Conservation (phyloP, 371 early-diverging fungal species). For the Apophysomyces variabilis region DNA sequence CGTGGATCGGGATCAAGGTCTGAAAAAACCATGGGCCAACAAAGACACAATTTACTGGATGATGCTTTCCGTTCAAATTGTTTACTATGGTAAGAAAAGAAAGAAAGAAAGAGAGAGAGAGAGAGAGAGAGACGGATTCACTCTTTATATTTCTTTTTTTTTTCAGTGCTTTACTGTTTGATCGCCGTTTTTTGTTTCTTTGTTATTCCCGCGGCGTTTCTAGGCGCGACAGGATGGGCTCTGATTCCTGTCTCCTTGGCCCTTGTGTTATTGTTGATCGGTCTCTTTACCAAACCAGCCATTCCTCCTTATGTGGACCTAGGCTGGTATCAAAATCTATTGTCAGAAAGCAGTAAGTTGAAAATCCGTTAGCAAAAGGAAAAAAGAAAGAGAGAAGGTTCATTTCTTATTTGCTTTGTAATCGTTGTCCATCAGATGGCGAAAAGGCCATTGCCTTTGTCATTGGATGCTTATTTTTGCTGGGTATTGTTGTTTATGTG, state of each 20-base stretch:
- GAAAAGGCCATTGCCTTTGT: slow-evolving; percentile 58
- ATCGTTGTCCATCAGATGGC: slow-evolving; percentile 37
- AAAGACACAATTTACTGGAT: slow-evolving; percentile 47
- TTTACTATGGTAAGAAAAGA: slow-evolving; percentile 55
- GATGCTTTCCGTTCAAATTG: slow-evolving; percentile 35
- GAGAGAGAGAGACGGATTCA: background rate
- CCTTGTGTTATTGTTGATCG: slow-evolving; percentile 37
- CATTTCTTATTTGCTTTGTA: background rate
- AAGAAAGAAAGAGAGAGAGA: background rate
- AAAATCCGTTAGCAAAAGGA: background rate
- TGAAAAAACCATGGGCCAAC: slow-evolving; percentile 67
- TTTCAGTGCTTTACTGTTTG: slow-evolving; percentile 44
- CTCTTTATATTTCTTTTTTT: background rate
- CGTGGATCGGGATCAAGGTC: slow-evolving; percentile 53
- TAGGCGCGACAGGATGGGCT: slow-evolving; percentile 40
- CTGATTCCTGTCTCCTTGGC: slow-evolving; percentile 32
- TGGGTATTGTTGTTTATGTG: slow-evolving; percentile 56
- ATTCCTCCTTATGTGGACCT: slow-evolving; percentile 38
- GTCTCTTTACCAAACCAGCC: slow-evolving; percentile 41
- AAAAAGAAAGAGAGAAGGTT: too few relatives aligned
- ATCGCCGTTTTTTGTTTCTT: slow-evolving; percentile 48
- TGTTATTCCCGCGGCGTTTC: slow-evolving; percentile 56
- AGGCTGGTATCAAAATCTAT: slow-evolving; percentile 46
- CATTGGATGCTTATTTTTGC: slow-evolving; percentile 48
- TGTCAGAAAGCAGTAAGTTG: slow-evolving; percentile 43